phyloP scores from a whole-genome alignment of 2,329 filamentous ascomycete species.

The Pyrenophora tritici-repentis region DNA sequence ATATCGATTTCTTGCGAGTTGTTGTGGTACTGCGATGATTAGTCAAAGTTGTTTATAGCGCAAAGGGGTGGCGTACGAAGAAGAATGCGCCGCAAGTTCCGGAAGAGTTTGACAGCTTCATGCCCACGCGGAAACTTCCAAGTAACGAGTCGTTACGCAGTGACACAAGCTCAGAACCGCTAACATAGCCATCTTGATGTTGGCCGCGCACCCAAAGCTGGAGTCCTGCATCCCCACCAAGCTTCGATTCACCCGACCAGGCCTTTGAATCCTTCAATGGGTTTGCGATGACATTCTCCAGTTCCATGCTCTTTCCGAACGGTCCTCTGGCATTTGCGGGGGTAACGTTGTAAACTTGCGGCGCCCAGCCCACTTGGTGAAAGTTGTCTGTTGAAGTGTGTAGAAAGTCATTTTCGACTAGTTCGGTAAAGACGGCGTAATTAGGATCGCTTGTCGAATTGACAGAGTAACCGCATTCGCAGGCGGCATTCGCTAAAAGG shows the following conservation, averaged over 20 bases:
- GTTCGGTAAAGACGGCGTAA: slow-evolving; percentile 66
- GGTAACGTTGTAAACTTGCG: slow-evolving; percentile 70
- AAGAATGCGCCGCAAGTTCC: slow-evolving; percentile 82
- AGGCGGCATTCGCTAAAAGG: slow-evolving; percentile 54
- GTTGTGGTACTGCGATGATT: slow-evolving; percentile 67
- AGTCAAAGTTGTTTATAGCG: slow-evolving; percentile 2
- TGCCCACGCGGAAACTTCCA: slow-evolving; percentile 70
- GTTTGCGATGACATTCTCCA: slow-evolving; percentile 63
- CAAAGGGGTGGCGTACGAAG: slow-evolving; percentile 61
- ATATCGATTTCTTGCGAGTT: slow-evolving; percentile 82
- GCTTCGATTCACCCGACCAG: slow-evolving; percentile 53
- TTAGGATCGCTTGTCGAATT: slow-evolving; percentile 50
- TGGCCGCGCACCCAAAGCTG: slow-evolving; percentile 48
- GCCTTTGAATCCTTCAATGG: slow-evolving; percentile 50
- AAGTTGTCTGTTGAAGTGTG: slow-evolving; percentile 58
- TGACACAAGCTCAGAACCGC: slow-evolving; percentile 68
- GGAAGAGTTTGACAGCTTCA: slow-evolving; percentile 64
- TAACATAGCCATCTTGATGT: slow-evolving; percentile 57
- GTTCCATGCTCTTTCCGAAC: slow-evolving; percentile 67
- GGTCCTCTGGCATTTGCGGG: slow-evolving; percentile 62
- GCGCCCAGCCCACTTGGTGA: slow-evolving; percentile 60
- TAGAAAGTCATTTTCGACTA: slow-evolving; percentile 74
- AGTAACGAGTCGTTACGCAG: slow-evolving; percentile 66
- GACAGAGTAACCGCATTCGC: slow-evolving; percentile 74
- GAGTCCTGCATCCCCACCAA: slow-evolving; percentile 50